Evolutionary conservation across 2,329 filamentous ascomycete species (phyloP).

Genomic region (Botrytis pseudocinerea): DNA sequence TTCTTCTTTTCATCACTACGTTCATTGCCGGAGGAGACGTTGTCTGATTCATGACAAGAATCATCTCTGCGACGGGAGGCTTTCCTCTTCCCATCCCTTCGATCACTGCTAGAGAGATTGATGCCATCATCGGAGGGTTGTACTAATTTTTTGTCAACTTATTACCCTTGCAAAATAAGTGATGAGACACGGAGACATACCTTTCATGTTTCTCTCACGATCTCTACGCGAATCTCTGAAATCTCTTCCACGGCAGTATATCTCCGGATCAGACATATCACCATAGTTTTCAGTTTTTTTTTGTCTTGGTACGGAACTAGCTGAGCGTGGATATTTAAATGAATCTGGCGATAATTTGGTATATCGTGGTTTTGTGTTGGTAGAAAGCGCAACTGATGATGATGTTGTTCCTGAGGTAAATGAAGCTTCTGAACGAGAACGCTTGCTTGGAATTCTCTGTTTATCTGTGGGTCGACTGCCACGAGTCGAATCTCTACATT

Average conservation of each 20-base stretch:
- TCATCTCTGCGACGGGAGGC: fast-evolving
- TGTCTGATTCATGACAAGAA: neutral
- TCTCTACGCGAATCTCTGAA: neutral
- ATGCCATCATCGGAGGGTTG: too few species aligned
- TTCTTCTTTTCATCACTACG: neutral
- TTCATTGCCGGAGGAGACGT: neutral
- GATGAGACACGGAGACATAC: neutral
- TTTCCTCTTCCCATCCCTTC: neutral
- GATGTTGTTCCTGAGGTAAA: neutral
- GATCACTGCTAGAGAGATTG: too few species aligned
- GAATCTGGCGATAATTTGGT: neutral
- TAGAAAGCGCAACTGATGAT: neutral
- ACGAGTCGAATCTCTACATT: neutral
- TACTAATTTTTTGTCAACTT: neutral
- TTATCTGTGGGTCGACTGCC: neutral
- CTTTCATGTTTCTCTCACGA: neutral
- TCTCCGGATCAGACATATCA: neutral
- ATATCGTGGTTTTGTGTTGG: neutral
- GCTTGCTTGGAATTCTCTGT: neutral
- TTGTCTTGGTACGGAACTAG: neutral
- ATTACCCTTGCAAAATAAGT: neutral
- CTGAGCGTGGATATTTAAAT: neutral
- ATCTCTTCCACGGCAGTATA: neutral
- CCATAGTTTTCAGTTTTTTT: neutral
- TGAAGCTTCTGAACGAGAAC: neutral